These are phyloP conservation scores for Aspergillus glaucus DNA, from an alignment of 2,329 filamentous ascomycete species.

Conservation along the genomic window DNA sequence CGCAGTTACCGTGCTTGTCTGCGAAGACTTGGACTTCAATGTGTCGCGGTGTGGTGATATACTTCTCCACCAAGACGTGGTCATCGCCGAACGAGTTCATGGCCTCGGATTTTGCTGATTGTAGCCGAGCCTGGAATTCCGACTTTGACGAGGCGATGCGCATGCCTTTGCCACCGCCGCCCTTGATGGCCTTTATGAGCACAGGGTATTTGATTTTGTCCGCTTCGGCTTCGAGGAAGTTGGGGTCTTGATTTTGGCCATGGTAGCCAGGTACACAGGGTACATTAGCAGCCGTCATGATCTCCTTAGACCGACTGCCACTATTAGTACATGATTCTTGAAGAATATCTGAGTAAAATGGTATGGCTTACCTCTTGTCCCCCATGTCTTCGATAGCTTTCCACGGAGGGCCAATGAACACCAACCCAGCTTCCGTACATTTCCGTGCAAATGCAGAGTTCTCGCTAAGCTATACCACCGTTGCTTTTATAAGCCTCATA, in stretches of 20 bases:
- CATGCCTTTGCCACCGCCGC: conserved; percentile 64
- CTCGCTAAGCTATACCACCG: conserved; percentile 60
- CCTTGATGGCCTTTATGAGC: conserved; percentile 60
- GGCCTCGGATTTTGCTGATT: conserved; percentile 59
- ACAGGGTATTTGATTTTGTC: conserved; percentile 62
- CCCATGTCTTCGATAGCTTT: conserved; percentile 78
- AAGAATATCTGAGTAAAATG: background rate
- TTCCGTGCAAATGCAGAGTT: conserved; percentile 84
- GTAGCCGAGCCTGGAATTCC: conserved; percentile 56
- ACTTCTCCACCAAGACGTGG: conserved; percentile 62
- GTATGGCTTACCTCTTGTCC: conserved; percentile 64
- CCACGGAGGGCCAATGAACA: conserved; percentile 86
- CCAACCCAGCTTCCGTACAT: conserved; percentile 81
- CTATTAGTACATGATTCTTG: conserved; percentile 4
- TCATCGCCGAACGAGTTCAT: conserved; percentile 60
- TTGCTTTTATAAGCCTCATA: background rate
- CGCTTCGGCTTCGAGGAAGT: conserved; percentile 61
- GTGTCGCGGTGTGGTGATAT: conserved; percentile 60
- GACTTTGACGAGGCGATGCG: conserved; percentile 53
- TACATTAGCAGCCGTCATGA: conserved; percentile 92
- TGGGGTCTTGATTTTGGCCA: conserved; percentile 68
- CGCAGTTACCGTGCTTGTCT: conserved; percentile 58
- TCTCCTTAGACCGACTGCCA: conserved; percentile 74
- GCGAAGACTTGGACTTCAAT: conserved; percentile 64
- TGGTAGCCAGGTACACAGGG: conserved; percentile 97